These are phyloP conservation scores for Penicillium sp. DNA, from an alignment of 2,329 filamentous ascomycete species.

Conservation along the genomic window DNA sequence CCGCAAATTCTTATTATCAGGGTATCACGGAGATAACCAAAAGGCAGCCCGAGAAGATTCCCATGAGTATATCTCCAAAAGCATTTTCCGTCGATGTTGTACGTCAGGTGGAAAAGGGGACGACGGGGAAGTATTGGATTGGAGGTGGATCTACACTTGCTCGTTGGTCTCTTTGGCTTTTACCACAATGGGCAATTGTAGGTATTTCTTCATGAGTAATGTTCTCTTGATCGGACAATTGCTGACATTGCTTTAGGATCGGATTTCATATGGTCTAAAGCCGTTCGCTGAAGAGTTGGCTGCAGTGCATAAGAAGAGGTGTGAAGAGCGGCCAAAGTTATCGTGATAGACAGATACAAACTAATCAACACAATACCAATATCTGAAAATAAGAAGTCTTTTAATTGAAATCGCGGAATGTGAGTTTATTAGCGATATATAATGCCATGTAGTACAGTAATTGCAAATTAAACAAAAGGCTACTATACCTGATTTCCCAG, in stretches of 20 bases:
- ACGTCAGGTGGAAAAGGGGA: neutral
- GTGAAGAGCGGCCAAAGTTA: too few relatives aligned
- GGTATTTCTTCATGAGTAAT: neutral
- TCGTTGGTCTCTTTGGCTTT: neutral
- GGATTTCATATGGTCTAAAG: neutral
- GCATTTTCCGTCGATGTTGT: neutral
- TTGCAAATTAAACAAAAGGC: too few relatives aligned
- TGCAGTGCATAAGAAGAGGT: too few relatives aligned
- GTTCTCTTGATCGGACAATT: neutral
- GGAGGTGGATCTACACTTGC: neutral
- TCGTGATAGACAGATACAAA: too few relatives aligned
- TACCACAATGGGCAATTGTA: conserved; percentile 1
- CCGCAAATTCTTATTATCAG: neutral
- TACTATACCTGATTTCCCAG: too few relatives aligned
- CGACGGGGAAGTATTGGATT: neutral
- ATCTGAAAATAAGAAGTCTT: too few relatives aligned
- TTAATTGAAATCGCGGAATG: too few relatives aligned
- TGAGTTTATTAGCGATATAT: too few relatives aligned
- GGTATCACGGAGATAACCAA: neutral
- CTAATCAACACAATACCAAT: too few relatives aligned
- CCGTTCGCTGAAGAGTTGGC: neutral
- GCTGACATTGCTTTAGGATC: neutral
- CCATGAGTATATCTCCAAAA: neutral
- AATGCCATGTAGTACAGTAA: too few relatives aligned
- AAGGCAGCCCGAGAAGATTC: neutral